Evolutionary conservation across 306 rosid genomes (phyloP).

Genomic region (Sindora glabra): DNA sequence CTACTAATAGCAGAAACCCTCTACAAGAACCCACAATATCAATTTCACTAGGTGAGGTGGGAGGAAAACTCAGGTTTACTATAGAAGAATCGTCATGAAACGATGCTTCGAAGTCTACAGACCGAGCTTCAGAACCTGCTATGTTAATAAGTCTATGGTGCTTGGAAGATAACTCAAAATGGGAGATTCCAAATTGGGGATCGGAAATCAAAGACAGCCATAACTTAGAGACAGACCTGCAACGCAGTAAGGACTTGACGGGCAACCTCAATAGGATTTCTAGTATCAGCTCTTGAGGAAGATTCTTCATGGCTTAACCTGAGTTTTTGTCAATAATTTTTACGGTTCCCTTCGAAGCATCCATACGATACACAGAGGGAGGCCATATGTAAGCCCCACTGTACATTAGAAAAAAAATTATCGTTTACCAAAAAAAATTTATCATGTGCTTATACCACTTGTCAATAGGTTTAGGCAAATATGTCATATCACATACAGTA

Average conservation of each 20-base stretch:
- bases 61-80: not conserved
- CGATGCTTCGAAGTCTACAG: not conserved
- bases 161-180: not conserved
- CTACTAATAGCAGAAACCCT: not conserved
- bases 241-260: not conserved
- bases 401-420: too few species aligned
- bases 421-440: too few species aligned
- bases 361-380: too few species aligned
- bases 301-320: not conserved
- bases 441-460: too few species aligned
- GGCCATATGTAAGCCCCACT: too few species aligned
- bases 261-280: not conserved
- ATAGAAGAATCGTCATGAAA: not conserved
- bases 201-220: conserved; percentile 3
- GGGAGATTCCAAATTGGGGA: not conserved
- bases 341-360: too few species aligned
- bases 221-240: not conserved
- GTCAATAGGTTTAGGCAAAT: too few species aligned
- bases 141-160: not conserved
- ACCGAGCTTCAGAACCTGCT: not conserved
- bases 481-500: too few species aligned
- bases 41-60: not conserved
- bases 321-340: too few species aligned
- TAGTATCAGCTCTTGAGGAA: not conserved
- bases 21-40: not conserved